phyloP scores from a whole-genome alignment of 1,284 basidiomycete species.

The Ceratobasidium sp. region DNA sequence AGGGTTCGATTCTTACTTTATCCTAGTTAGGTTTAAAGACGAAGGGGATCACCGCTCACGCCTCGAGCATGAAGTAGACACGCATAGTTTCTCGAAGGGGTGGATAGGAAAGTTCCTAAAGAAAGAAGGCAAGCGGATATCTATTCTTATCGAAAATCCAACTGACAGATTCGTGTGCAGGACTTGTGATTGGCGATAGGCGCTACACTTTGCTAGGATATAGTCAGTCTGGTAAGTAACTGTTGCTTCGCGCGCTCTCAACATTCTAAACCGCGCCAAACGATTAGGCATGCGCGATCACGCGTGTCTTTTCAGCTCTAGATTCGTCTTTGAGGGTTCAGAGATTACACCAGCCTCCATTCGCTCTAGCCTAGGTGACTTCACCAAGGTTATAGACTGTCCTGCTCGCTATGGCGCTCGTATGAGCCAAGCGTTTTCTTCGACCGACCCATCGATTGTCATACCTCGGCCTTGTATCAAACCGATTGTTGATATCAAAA shows the following conservation, averaged over 20 bases:
- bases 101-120: conserved; percentile 40
- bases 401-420: conserved; percentile 36
- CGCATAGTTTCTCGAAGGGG: conserved; percentile 15
- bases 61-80: conserved; percentile 43
- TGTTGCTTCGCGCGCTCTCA: no score
- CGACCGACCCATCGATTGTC: conserved; percentile 7
- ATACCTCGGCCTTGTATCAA: background rate
- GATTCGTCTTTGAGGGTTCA: background rate
- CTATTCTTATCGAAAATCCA: background rate
- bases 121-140: conserved; percentile 4
- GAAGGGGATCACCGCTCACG: conserved; percentile 41
- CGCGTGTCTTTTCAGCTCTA: conserved; percentile 28
- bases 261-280: no score
- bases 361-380: background rate
- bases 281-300: conserved; percentile 9
- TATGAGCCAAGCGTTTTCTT: conserved; percentile 43
- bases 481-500: background rate
- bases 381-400: background rate
- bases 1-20: conserved; percentile 43
- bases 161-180: conserved; percentile 1
- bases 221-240: conserved; percentile 36
- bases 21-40: conserved; percentile 46
- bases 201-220: conserved; percentile 41
- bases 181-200: conserved; percentile 25
- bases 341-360: conserved; percentile 3